Percentiles rank a stretch among this genome's conserved stretches.
Conservation (phyloP, 164 flowering plant species). For the Macadamia integrifolia region DNA sequence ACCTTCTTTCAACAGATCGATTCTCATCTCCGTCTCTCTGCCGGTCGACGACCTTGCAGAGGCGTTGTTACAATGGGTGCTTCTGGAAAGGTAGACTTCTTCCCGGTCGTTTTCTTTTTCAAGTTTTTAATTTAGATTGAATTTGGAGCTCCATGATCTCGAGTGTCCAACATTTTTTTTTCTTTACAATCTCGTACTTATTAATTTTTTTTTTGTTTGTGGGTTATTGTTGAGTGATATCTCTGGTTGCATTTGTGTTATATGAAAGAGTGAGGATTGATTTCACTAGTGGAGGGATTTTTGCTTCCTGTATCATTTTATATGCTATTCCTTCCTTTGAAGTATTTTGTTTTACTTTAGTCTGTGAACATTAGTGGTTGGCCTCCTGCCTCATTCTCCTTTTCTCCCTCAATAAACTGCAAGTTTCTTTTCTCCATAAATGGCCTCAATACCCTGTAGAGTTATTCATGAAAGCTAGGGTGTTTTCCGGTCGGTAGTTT, state of each 20-base stretch:
- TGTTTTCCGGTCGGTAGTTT: no score
- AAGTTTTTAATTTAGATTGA: no score
- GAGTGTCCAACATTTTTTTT: no score
- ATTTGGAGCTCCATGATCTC: no score
- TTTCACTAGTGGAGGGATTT: background rate
- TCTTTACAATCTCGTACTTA: no score
- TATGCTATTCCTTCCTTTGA: background rate
- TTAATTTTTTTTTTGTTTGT: no score
- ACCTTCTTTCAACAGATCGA: constrained; percentile 34
- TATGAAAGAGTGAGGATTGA: background rate
- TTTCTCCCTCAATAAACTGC: no score
- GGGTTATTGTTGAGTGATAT: background rate
- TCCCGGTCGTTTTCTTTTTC: background rate
- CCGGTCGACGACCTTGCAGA: constrained; percentile 29
- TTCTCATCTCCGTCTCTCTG: constrained; percentile 45
- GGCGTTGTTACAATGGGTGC: constrained; percentile 80
- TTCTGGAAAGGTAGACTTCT: constrained; percentile 58
- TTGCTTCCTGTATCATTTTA: background rate
- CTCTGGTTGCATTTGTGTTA: no score
- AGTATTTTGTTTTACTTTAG: background rate
- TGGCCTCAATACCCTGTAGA: no score
- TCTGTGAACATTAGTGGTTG: background rate
- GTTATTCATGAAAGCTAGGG: no score
- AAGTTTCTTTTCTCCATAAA: no score
- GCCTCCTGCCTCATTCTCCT: background rate